Evolutionary conservation across 2,329 filamentous ascomycete genomes (phyloP).

Genomic region (Paracoccidioides brasiliensis): DNA sequence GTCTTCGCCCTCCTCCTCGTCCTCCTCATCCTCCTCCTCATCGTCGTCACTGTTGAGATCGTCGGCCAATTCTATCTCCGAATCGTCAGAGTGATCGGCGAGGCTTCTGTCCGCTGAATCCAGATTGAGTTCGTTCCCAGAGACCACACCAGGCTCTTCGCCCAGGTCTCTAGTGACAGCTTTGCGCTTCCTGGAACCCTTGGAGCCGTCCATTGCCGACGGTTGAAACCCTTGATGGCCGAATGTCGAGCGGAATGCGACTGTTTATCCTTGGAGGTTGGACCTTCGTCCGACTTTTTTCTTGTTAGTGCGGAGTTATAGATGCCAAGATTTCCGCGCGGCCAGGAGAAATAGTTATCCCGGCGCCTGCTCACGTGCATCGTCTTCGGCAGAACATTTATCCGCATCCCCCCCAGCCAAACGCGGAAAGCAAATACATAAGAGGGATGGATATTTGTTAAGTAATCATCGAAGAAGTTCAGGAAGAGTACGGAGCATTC

Average conservation of each 20-base stretch:
- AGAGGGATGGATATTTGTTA: too few relatives aligned
- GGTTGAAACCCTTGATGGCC: slow-evolving; percentile 4
- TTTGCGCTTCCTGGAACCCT: slow-evolving; percentile 50
- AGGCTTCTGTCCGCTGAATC: slow-evolving; percentile 31
- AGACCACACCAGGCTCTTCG: slow-evolving; percentile 38
- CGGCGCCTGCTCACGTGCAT: neutral
- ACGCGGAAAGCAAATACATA: too few relatives aligned
- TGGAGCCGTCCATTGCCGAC: slow-evolving; percentile 21
- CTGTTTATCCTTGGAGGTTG: slow-evolving; percentile 2
- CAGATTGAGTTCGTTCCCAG: slow-evolving; percentile 46
- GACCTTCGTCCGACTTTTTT: slow-evolving; percentile 1
- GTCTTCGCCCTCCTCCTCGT: slow-evolving; percentile 38
- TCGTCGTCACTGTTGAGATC: slow-evolving; percentile 38
- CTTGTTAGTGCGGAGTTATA: slow-evolving; percentile 1
- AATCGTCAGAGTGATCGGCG: slow-evolving; percentile 29
- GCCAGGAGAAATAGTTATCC: neutral
- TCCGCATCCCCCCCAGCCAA: too few relatives aligned
- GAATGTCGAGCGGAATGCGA: neutral
- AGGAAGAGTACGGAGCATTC: too few relatives aligned
- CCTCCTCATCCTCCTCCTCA: slow-evolving; percentile 35
- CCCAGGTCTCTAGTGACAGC: slow-evolving; percentile 43
- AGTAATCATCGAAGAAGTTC: too few relatives aligned
- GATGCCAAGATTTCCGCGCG: neutral
- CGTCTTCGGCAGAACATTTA: neutral
- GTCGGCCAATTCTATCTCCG: slow-evolving; percentile 43